Evolutionary conservation across 768 basidiomycete genomes (phyloP), one percentile per base, ranked within the genome.

Genomic region (Russula olivacea): DNA sequence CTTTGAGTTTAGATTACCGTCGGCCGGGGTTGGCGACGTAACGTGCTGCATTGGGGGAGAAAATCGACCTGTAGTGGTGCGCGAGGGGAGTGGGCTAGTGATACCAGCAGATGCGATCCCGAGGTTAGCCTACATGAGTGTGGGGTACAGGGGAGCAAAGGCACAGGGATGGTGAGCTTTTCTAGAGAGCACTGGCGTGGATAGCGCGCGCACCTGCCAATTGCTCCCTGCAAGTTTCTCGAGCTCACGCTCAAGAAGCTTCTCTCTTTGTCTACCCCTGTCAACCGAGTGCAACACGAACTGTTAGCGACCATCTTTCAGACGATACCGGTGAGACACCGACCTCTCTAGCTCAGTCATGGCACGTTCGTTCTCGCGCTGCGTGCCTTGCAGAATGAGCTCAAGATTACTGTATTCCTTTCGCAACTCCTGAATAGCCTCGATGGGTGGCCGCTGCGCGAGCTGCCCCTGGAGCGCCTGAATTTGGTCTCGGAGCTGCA

Each of bases 331-430:
- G n/a, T 21, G n/a, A 30, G 21, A 74, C 77, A 74, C 77, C 55
- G 61, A 86, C 88, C 86, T 79, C 60, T 92, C 90, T 3, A 91
- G 77, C 62, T 91, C 89, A 0, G 82, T 78, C 91, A 93, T 92
- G 65, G 86, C 88, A 54, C 87, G 79, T 68, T 92, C 90, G 69
- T 93, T 93, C 76, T 93, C 91, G 55, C 89, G 77, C 66, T 91
- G 89, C 0, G 91, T 92, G 0, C 90, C 91, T 63, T 88, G 83
- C 0, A 91, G 74, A 3, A 93, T 76, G 19, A 93, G 76, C 43
- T 91, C 91, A 1, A 91, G 76, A 61, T 88, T 87, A 68, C 83
- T 83, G 68, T 85, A 84, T 67, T 92, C 91, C 69, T 83, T 85
- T 72, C 87, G 79, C 36, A 91, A 73, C 40, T 78, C 79, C 62